Conservation (phyloP, 805 yeast species). For the Metschnikowia henanensis region DNA sequence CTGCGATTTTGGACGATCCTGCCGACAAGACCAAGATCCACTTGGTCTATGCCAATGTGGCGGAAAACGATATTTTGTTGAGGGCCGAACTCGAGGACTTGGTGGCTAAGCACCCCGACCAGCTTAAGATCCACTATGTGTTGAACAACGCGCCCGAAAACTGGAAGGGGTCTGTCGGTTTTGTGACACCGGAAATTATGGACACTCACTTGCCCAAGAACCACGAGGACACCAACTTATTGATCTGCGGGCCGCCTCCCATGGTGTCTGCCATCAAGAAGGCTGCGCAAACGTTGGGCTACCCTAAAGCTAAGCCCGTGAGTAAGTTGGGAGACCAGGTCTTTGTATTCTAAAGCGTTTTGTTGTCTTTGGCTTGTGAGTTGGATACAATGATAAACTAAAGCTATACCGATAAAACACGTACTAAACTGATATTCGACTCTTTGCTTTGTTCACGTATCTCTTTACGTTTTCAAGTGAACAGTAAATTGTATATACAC, state of each 20-base stretch:
- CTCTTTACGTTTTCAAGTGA: too few species aligned
- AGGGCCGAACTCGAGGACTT: constrained; percentile 76
- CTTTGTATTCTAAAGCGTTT: constrained; percentile 84
- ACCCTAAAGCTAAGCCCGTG: constrained; percentile 80
- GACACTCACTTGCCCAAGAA: constrained; percentile 62
- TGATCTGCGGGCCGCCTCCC: constrained; percentile 93
- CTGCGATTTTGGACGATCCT: constrained; percentile 76
- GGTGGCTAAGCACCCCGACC: constrained; percentile 53
- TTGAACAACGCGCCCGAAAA: constrained; percentile 69
- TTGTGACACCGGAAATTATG: constrained; percentile 74
- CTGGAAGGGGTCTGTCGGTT: constrained; percentile 83
- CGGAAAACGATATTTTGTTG: constrained; percentile 77
- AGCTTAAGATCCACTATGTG: constrained; percentile 67
- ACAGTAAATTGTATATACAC: too few species aligned
- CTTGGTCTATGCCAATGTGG: constrained; percentile 79
- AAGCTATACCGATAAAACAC: too few species aligned
- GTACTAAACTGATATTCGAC: too few species aligned
- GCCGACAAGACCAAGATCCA: constrained; percentile 73
- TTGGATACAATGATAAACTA: too few species aligned
- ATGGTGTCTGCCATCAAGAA: constrained; percentile 85
- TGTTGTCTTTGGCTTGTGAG: too few species aligned
- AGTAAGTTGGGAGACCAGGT: constrained; percentile 89
- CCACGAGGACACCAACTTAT: constrained; percentile 60
- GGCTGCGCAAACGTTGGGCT: constrained; percentile 74
- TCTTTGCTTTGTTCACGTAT: too few species aligned